Evolutionary conservation across 2,329 filamentous ascomycete genomes (phyloP).

Genomic region (Talaromyces verruculosus): DNA sequence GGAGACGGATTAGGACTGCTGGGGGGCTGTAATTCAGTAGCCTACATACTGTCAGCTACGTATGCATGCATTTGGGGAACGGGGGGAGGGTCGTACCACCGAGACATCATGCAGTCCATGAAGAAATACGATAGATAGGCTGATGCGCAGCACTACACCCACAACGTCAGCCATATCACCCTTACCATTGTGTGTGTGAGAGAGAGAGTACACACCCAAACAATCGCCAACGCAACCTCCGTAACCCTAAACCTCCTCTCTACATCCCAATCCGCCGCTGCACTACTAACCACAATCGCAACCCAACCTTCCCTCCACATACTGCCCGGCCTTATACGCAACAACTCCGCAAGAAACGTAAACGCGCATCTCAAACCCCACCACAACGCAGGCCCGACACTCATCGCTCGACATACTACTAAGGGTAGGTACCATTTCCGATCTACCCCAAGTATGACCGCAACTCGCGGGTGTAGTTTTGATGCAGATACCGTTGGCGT

Average conservation of each 20-base stretch:
- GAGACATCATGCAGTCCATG: conserved; percentile 79
- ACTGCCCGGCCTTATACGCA: conserved; percentile 47
- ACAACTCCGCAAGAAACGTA: conserved; percentile 65
- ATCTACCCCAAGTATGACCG: conserved; percentile 73
- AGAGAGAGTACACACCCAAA: conserved; percentile 62
- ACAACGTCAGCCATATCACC: not conserved
- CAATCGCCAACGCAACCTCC: conserved; percentile 69
- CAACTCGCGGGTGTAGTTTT: conserved; percentile 70
- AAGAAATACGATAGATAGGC: conserved; percentile 81
- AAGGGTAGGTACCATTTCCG: conserved; percentile 71
- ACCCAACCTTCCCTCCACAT: conserved; percentile 45
- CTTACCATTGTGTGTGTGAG: not conserved
- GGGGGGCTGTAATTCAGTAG: conserved; percentile 77
- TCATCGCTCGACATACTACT: conserved; percentile 69
- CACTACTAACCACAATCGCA: conserved; percentile 39
- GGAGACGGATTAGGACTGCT: conserved; percentile 75
- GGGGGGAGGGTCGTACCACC: conserved; percentile 57
- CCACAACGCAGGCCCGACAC: conserved; percentile 67
- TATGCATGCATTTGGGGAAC: no score
- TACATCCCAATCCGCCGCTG: conserved; percentile 45
- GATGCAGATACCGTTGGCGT: conserved; percentile 25
- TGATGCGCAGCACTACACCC: conserved; percentile 66
- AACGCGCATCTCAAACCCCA: conserved; percentile 70
- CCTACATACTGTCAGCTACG: conserved; percentile 48
- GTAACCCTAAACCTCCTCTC: conserved; percentile 58